Base-by-base conservation (phyloP, 768 basidiomycete genomes). In the Galerina sulciceps region DNA sequence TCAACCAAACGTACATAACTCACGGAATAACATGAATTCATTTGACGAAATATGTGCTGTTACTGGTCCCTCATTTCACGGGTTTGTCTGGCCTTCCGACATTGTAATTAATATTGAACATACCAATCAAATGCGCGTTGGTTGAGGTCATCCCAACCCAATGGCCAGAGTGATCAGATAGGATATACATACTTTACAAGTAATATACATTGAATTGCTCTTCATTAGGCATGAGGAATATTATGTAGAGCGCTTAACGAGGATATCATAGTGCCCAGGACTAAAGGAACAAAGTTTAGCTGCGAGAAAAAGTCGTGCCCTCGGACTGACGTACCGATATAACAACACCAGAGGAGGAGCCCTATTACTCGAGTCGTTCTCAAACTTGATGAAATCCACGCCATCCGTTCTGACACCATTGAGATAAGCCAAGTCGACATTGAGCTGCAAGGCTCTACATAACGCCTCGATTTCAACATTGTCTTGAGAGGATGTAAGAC, bases 241-340 rank as follows among this genome's bases (percentile, higher is more conserved):
- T 51, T 22, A 51, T 14, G 37, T 26, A 15, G 49, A 13, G 2
- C 40, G 49, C 18, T 48, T 55, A 37, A 70, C 64, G 11, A 92
- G 75, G 49, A 94, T 88, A 74, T 96, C 94, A 72, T 92, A 96
- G 70, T 96, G 94, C 9, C 94, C 93, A 17, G 94, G 93, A 48
- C 93, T 93, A 54, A n/a, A 8, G 11, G 6, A 6, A 23, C 17
- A 4, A 49, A 42, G 26, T 48, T 52, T 53, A 45, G 9, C 26
- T 31, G 49, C 20, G 42, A 17, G 48, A 42, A 54, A 49, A 59
- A 41, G 26, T 17, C 60, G 31, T 23, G 10, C 6, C 52, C 38
- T 15, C 35, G 31, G 23, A 23, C 45, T 6, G 13, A 57, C 62
- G 11, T 49, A 93, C 93, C 92, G 79, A 74, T 93, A 94, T 31